phyloP scores from a whole-genome alignment of 176 grass and related monocot species.

The Coix lacrymajobi region DNA sequence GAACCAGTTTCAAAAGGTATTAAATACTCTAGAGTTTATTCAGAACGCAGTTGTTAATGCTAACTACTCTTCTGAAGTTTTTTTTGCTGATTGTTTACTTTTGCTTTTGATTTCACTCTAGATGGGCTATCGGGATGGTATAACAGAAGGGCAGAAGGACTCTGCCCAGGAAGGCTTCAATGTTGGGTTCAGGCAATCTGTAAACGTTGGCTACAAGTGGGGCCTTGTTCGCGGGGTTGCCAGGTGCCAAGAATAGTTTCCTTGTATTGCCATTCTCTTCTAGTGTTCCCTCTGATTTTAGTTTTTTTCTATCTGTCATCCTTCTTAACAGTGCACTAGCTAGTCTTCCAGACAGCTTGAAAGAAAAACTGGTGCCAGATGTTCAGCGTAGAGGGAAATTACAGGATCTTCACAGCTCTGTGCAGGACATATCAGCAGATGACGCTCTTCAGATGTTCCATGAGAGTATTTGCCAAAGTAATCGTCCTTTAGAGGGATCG shows the following conservation, averaged over 20 bases:
- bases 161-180: slow-evolving; percentile 90
- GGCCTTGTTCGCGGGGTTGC: slow-evolving; percentile 69
- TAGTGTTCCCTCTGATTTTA: background rate
- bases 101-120: slow-evolving; percentile 24
- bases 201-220: slow-evolving; percentile 64
- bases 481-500: slow-evolving; percentile 2
- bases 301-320: background rate
- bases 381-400: slow-evolving; percentile 37
- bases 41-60: background rate
- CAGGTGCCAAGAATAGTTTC: slow-evolving; percentile 18
- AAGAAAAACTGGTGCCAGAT: slow-evolving; percentile 48
- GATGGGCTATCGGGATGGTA: slow-evolving; percentile 94
- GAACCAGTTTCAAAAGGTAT: slow-evolving; percentile 67
- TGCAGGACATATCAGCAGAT: slow-evolving; percentile 49
- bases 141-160: slow-evolving; percentile 64
- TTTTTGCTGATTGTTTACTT: background rate
- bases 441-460: slow-evolving; percentile 49
- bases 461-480: slow-evolving; percentile 29
- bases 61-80: background rate
- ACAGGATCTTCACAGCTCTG: slow-evolving; percentile 26
- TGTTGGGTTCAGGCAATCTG: slow-evolving; percentile 73
- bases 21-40: background rate
- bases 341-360: slow-evolving; percentile 43
- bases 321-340: slow-evolving; percentile 41
- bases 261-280: background rate